These are phyloP conservation scores for Phytophthora fragariae DNA, from an alignment of 352 stramenopile genomes.

Conservation along the genomic window DNA sequence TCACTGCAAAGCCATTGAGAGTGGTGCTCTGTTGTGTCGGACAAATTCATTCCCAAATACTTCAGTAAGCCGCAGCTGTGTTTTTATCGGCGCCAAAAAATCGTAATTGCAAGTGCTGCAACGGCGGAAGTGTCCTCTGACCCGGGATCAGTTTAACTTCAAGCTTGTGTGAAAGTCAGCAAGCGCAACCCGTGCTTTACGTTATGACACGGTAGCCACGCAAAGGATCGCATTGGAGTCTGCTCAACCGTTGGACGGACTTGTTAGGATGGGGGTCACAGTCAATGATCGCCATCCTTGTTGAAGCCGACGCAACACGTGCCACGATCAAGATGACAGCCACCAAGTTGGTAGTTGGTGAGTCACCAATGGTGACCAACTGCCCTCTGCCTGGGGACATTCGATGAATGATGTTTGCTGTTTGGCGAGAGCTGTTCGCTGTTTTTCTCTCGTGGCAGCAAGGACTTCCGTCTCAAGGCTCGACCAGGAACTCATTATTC, in stretches of 20 bases:
- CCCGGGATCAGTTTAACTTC: constrained; percentile 24
- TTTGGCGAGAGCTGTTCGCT: constrained; percentile 15
- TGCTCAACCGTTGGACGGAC: background rate
- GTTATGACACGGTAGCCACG: constrained; percentile 23
- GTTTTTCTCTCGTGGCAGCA: background rate
- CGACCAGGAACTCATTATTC: constrained; percentile 40
- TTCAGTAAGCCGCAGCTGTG: background rate
- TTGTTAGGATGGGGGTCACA: constrained; percentile 1
- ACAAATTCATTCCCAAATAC: no score
- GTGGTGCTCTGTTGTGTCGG: no score
- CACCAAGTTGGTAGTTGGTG: background rate
- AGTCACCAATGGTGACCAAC: no score
- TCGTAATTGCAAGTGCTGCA: background rate
- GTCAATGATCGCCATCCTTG: constrained; percentile 4
- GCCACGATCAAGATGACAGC: constrained; percentile 1
- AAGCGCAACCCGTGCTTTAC: constrained; percentile 24
- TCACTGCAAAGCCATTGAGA: no score
- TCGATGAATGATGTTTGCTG: constrained; percentile 10
- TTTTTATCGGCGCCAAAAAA: background rate
- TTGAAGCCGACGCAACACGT: constrained; percentile 20
- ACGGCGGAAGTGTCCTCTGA: background rate
- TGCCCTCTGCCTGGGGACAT: background rate
- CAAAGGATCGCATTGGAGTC: constrained; percentile 1
- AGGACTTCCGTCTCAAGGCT: background rate
- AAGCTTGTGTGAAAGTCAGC: constrained; percentile 22